Base-by-base conservation (phyloP, 345 rosid species). In the Eucalyptus leucophloia region DNA sequence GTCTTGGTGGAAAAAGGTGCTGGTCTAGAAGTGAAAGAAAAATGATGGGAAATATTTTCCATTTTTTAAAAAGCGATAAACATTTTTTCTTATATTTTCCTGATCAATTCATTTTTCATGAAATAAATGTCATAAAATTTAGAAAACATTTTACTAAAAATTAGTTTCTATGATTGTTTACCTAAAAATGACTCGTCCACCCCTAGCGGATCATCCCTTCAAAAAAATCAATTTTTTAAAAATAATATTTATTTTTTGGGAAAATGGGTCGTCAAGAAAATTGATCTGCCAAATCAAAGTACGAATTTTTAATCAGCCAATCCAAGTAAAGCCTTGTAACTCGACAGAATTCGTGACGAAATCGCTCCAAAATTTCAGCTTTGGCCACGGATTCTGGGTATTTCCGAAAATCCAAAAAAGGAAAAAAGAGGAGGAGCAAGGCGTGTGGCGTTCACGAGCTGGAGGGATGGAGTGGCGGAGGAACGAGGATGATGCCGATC, bases 141-240 rank as follows among this genome's bases (percentile, higher is more conserved):
- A 21, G 4, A 53, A 53, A 21, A 3, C 0, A 0, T 53, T 53
- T 53, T 53, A 53, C 9, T 53, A 8, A 53, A 53, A 19, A 1
- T 53, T 53, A 53, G 9, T 53, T 53, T 53, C 1, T 0, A 0
- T 0, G 4, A 53, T 53, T 1, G 1, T 53, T 21, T 53, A 2
- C 8, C 0, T 5, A 53, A 53, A 53, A 19, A 3, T 8, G 26
- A 53, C 11, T 53, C 11, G 2, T 53, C 11, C 11, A 21, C 5
- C 0, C 2, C 1, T 1, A 53, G 0, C 0, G 4, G 2, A 8
- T 53, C 58, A 53, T 19, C 10, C 26, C 11, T 53, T 53, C 1
- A 53, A 53, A 56, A 56, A 56, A 56, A 24, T 56, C 6, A 56
- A 9, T 3, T 12, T 60, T 60, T 60, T 28, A 1, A 62, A 62